phyloP scores from a whole-genome alignment of 2,329 filamentous ascomycete genomes.

The Paecilomyces sp. region DNA sequence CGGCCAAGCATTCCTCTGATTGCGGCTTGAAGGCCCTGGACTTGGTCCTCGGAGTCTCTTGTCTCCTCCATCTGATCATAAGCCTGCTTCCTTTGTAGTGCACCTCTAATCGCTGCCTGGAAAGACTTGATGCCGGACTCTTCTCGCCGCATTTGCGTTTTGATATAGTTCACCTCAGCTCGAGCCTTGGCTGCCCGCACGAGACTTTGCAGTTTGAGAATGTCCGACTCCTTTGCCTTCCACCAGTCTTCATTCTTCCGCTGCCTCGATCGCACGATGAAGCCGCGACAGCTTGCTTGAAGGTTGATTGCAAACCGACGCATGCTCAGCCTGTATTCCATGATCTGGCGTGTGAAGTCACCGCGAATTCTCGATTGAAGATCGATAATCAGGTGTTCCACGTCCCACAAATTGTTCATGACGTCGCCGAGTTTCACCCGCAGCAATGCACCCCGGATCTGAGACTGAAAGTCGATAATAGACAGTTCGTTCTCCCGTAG shows the following conservation, averaged over 20 bases:
- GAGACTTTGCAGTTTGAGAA: slow-evolving; percentile 76
- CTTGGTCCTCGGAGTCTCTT: slow-evolving; percentile 56
- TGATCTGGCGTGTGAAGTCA: slow-evolving; percentile 77
- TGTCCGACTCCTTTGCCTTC: slow-evolving; percentile 62
- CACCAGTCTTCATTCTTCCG: slow-evolving; percentile 62
- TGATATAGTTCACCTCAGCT: slow-evolving; percentile 35
- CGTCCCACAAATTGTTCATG: slow-evolving; percentile 88
- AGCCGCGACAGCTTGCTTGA: slow-evolving; percentile 72
- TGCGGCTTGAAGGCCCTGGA: slow-evolving; percentile 52
- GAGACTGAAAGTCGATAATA: slow-evolving; percentile 76
- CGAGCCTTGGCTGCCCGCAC: slow-evolving; percentile 52
- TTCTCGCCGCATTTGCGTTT: slow-evolving; percentile 29
- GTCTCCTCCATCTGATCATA: slow-evolving; percentile 53
- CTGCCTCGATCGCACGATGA: slow-evolving; percentile 61
- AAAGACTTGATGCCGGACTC: slow-evolving; percentile 40
- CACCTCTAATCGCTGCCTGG: slow-evolving; percentile 50
- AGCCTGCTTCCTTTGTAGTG: slow-evolving; percentile 33
- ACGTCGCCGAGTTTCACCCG: slow-evolving; percentile 68
- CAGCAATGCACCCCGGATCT: slow-evolving; percentile 72
- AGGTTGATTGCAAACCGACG: slow-evolving; percentile 68
- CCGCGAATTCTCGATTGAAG: slow-evolving; percentile 83
- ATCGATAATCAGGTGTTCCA: slow-evolving; percentile 69
- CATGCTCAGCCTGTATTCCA: slow-evolving; percentile 77
- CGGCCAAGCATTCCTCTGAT: slow-evolving; percentile 51
- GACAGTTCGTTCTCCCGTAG: slow-evolving; percentile 65